A percentile compares a stretch with the other conserved stretches of the same genome.
Conservation (phyloP, 192 early-diverging fungal species). For the Oehlia diaphana region DNA sequence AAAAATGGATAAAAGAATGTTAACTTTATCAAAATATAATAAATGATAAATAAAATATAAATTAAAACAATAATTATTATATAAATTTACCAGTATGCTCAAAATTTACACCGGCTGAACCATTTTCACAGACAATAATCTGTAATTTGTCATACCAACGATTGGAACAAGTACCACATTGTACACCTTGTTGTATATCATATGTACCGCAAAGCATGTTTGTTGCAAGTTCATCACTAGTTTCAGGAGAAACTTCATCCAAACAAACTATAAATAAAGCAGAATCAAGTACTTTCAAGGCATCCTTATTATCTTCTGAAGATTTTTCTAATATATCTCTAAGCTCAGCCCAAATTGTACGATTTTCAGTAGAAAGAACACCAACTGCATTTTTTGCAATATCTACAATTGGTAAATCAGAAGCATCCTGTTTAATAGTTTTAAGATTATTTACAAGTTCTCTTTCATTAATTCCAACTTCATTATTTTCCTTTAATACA, state of each 20-base stretch:
- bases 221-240: conserved; percentile 40
- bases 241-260: conserved; percentile 61
- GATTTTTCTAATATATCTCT: conserved; percentile 58
- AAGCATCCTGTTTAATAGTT: conserved; percentile 58
- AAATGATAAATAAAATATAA: not conserved
- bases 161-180: conserved; percentile 61
- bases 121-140: conserved; percentile 75
- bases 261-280: conserved; percentile 76
- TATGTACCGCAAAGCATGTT: conserved; percentile 56
- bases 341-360: conserved; percentile 71
- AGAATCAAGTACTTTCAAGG: conserved; percentile 63
- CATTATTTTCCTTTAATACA: conserved; percentile 60
- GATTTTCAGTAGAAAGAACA: conserved; percentile 73
- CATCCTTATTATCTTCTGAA: conserved; percentile 42
- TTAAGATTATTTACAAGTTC: conserved; percentile 71
- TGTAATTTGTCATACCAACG: conserved; percentile 85
- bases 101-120: conserved; percentile 86
- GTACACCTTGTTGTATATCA: conserved; percentile 44
- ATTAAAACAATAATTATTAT: not conserved
- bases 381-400: conserved; percentile 62
- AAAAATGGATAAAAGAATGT: not conserved
- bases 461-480: conserved; percentile 53
- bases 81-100: conserved; percentile 69
- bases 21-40: not conserved
- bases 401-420: conserved; percentile 46